phyloP scores from a whole-genome alignment of 2,329 filamentous ascomycete genomes.

The Fusarium robinianum region DNA sequence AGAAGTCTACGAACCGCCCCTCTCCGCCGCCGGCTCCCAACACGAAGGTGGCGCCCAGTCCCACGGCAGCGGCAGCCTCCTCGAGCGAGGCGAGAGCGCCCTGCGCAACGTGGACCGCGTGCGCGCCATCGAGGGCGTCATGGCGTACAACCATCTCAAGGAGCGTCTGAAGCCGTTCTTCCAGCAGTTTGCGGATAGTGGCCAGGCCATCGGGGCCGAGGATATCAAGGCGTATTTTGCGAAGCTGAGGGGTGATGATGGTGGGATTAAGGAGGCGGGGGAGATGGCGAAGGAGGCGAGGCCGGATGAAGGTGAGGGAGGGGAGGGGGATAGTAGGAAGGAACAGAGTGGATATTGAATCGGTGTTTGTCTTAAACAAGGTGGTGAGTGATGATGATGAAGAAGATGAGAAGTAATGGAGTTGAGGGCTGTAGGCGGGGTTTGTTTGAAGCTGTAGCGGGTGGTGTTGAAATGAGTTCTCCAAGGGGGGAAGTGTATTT shows the following conservation, averaged over 20 bases:
- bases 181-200: slow-evolving; percentile 90
- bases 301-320: slow-evolving; percentile 35
- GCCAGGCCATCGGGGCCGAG: slow-evolving; percentile 85
- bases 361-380: neutral
- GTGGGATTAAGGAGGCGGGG: slow-evolving; percentile 68
- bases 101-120: slow-evolving; percentile 92
- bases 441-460: too few species aligned
- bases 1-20: slow-evolving; percentile 88
- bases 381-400: neutral
- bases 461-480: too few species aligned
- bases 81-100: slow-evolving; percentile 90
- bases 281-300: slow-evolving; percentile 50
- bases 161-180: slow-evolving; percentile 96
- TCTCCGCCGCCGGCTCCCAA: slow-evolving; percentile 68
- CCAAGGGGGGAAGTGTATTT: too few species aligned
- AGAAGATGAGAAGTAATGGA: neutral
- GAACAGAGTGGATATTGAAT: slow-evolving; percentile 61
- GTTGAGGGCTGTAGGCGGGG: too few species aligned
- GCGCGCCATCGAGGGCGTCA: slow-evolving; percentile 90
- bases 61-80: slow-evolving; percentile 77
- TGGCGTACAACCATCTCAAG: slow-evolving; percentile 96
- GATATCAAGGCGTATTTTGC: slow-evolving; percentile 98
- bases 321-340: slow-evolving; percentile 44
- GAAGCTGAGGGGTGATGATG: slow-evolving; percentile 85
- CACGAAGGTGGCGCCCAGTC: slow-evolving; percentile 60